These are phyloP conservation scores for Blastocrithidia nonstop DNA, from an alignment of 208 protist genomes.

Conservation along the genomic window DNA sequence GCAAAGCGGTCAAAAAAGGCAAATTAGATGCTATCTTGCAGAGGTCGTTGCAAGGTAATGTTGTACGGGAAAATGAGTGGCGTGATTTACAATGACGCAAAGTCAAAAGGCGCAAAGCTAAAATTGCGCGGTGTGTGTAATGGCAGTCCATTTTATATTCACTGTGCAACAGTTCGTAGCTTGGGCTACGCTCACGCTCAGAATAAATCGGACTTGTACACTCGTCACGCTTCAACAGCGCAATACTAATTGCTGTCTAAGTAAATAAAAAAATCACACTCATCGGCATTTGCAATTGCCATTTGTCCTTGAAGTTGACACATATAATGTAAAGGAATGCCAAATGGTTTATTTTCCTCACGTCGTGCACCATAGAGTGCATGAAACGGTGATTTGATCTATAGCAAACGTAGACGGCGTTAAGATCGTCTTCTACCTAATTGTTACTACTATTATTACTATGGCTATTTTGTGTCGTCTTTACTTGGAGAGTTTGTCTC, in stretches of 20 bases:
- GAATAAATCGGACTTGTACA: slow-evolving; percentile 40
- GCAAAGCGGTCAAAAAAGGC: no score
- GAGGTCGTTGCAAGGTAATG: slow-evolving; percentile 19
- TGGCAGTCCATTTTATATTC: slow-evolving; percentile 45
- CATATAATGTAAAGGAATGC: slow-evolving; percentile 76
- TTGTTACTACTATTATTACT: not conserved
- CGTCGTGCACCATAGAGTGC: slow-evolving; percentile 49
- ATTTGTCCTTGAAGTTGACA: slow-evolving; percentile 86
- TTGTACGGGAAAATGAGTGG: slow-evolving; percentile 71
- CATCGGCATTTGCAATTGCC: slow-evolving; percentile 59
- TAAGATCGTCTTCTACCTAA: not conserved
- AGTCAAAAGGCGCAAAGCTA: slow-evolving; percentile 54
- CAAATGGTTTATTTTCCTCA: slow-evolving; percentile 27
- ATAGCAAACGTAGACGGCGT: slow-evolving; percentile 26
- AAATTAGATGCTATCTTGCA: slow-evolving; percentile 32
- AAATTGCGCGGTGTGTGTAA: slow-evolving; percentile 38
- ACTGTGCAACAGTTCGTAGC: slow-evolving; percentile 38
- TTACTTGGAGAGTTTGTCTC: not conserved
- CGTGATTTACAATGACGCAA: slow-evolving; percentile 24
- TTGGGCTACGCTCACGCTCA: slow-evolving; percentile 74
- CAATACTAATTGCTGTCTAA: slow-evolving; percentile 21
- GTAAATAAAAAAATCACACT: slow-evolving; percentile 88
- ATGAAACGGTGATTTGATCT: slow-evolving; percentile 78
- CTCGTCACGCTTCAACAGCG: slow-evolving; percentile 67
- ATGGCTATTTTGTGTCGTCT: not conserved